phyloP scores from a whole-genome alignment of 441 rosid genomes.

The Erysimum pusillum region DNA sequence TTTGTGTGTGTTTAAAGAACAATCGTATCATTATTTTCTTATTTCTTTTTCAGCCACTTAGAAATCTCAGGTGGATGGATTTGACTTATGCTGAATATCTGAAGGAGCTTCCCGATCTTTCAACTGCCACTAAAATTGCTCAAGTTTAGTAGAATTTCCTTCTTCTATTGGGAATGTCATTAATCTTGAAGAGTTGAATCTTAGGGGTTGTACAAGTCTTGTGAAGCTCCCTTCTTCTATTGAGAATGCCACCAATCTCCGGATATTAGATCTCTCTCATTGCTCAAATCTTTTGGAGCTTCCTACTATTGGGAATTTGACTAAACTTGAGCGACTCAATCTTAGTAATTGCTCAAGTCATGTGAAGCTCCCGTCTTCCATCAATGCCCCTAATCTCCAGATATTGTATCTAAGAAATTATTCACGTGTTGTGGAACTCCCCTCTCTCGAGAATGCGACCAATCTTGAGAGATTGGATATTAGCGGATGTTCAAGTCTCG shows the following conservation, averaged over 20 bases:
- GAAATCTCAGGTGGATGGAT: no score
- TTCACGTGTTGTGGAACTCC: not conserved
- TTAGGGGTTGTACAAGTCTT: no score
- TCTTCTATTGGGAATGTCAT: no score
- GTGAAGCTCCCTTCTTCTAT: not conserved
- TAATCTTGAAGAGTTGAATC: no score
- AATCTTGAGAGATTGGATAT: no score
- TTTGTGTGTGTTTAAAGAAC: no score
- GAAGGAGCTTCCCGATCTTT: no score
- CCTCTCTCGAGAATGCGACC: not conserved
- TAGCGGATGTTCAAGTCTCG: not conserved
- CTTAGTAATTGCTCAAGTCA: not conserved
- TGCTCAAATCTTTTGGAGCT: not conserved
- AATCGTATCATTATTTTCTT: no score
- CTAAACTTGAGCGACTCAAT: fast-evolving
- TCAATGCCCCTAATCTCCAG: not conserved
- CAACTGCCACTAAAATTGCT: no score
- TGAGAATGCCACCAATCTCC: not conserved
- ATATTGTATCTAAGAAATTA: not conserved
- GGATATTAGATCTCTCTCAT: not conserved
- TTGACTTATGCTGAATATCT: no score
- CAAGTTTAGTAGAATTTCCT: no score
- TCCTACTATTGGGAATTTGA: not conserved
- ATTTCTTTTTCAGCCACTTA: no score
- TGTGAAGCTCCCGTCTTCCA: not conserved